Evolutionary conservation across 2,329 filamentous ascomycete species (phyloP), one percentile per base, ranked within the genome.

Genomic region (Lizonia empirigonia): DNA sequence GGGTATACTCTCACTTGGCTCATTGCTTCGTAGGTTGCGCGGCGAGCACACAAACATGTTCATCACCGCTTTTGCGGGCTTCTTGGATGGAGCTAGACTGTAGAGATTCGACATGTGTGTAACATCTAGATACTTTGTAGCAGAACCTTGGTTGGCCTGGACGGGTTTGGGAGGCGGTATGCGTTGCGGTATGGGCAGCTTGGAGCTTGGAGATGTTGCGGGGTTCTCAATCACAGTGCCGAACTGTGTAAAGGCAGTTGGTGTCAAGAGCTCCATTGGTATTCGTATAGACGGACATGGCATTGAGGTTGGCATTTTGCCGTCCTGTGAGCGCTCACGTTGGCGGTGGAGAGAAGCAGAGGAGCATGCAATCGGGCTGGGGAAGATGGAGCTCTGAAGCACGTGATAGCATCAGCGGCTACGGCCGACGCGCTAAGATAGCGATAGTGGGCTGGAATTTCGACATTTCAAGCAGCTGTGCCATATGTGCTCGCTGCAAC

Each of bases 41-140:
- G 89, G 87, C 40, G 85, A 86, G 71, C 91, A 97, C 47, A 91
- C 86, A 73, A 97, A 97, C 83, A 97, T 87, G 74, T 88, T 96
- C 82, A 95, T 86, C 45, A 88, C 82, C 27, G 89, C 82, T 38
- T 79, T 76, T 2, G 81, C 82, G 1, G 80, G 71, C 58, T 73
- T 77, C 37, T 80, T 74, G 68, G 83, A 88, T 2, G 85, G 84
- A 0, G 86, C 82, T 50, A 83, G 77, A n/a, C 72, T 68, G 72
- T 96, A 96, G 54, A 85, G 80, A 71, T 95, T 84, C 24, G 79
- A 77, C 61, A 93, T 80, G 34, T 82, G 80, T n/a, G 90, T 90
- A 55, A 96, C 85, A 67, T 90, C 82, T 55, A 87, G 82, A 74
- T 94, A 95, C 73, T 96, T 96, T 67, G 93, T 85, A 13, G 94